phyloP scores from a whole-genome alignment of 2,329 filamentous ascomycete genomes.

The Stemphylium lycopersici region DNA sequence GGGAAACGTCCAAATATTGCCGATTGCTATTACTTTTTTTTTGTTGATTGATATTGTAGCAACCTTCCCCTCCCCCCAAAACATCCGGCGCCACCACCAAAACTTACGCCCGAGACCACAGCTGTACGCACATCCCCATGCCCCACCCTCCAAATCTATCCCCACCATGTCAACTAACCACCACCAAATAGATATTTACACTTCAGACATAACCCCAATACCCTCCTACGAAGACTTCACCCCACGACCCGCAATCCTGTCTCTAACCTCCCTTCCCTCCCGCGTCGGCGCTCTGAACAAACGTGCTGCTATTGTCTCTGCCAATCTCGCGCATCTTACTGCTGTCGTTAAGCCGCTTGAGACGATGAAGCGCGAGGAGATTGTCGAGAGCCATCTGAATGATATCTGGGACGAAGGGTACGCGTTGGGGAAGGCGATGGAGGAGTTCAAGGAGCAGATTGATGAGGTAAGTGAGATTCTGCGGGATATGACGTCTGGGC shows the following conservation, averaged over 20 bases:
- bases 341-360: conserved; percentile 9
- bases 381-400: conserved; percentile 1
- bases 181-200: too few species aligned
- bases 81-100: conserved; percentile 3
- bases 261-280: conserved; percentile 1
- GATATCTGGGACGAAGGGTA: conserved; percentile 5
- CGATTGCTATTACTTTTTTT: too few species aligned
- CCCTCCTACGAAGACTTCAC: too few species aligned
- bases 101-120: conserved; percentile 8
- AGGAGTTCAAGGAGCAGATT: conserved; percentile 5
- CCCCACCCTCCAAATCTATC: neutral
- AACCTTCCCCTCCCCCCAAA: neutral
- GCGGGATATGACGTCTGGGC: neutral
- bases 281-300: conserved; percentile 6
- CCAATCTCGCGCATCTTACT: conserved; percentile 3
- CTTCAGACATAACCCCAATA: too few species aligned
- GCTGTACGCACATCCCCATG: neutral
- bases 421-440: neutral
- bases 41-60: too few species aligned
- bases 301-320: conserved; percentile 7
- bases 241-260: neutral
- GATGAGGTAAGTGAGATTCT: conserved; percentile 16
- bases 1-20: too few species aligned
- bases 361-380: neutral
- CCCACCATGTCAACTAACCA: too few species aligned